Base-by-base conservation (phyloP, 108 stramenopile genomes). In the Craspedostauros australis region DNA sequence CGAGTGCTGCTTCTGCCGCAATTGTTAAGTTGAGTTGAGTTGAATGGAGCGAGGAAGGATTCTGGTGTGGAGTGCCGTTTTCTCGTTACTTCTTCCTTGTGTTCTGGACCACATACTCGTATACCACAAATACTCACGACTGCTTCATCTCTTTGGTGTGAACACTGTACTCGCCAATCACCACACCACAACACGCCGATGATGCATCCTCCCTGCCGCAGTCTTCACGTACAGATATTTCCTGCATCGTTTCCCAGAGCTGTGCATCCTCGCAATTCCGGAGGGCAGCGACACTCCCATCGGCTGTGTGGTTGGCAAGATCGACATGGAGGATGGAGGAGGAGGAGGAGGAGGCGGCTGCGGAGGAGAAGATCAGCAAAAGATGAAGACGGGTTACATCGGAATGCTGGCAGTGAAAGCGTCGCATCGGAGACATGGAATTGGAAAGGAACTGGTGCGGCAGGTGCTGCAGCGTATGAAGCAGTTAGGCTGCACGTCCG, bases 151-250 rank as follows among this genome's bases (percentile, higher is more conserved):
- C n/a, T n/a, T n/a, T n/a, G n/a, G n/a, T n/a, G n/a, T n/a, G 34
- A 36, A 36, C 34, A 36, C 9, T 12, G 12, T 11, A 9, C 9
- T 11, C 34, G 12, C 9, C 34, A 36, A 12, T 36, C 12, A 9
- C 34, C 9, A 36, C 34, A 36, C 12, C 12, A 9, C 34, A 9
- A 12, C 12, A 12, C 34, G 12, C 9, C 9, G 16, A 8, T 52
- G 1, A 1, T 46, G 57, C 50, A 14, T 11, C 4, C 15, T 21
- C 2, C 24, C 3, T 29, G 26, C 22, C 12, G 3, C 56, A 85
- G 79, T 88, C 46, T 93, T 88, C 55, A 93, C 91, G 9, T 93
- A 88, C 73, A 75, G 91, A 3, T 93, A 93, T 45, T 93, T 93
- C 67, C 54, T 93, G 6, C 60, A 81, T 54, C 72, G 85, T 18